These are phyloP conservation scores for Aplosporella prunicola DNA, from an alignment of 2,329 filamentous ascomycete species.

Conservation along the genomic window DNA sequence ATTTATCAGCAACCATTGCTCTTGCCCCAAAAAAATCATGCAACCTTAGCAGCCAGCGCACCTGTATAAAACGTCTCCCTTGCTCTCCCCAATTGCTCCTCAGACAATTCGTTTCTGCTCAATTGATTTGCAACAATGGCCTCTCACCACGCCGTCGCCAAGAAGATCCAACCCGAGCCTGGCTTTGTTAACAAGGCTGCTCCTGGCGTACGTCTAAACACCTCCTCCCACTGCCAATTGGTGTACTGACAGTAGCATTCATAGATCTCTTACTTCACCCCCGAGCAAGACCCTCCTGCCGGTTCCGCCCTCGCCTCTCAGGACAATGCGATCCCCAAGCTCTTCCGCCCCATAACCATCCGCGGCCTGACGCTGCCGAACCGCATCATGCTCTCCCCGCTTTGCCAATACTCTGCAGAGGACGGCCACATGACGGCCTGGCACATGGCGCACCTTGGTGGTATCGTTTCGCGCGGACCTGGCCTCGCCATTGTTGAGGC, in stretches of 20 bases:
- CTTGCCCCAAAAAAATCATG: no score
- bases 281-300: conserved; percentile 36
- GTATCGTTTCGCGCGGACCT: conserved; percentile 66
- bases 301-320: conserved; percentile 40
- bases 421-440: conserved; percentile 69
- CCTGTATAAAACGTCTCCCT: no score
- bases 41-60: no score
- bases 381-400: conserved; percentile 53
- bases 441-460: conserved; percentile 74
- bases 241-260: no score
- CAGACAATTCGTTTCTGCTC: no score
- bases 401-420: conserved; percentile 59
- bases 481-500: conserved; percentile 70
- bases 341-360: conserved; percentile 49
- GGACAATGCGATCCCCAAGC: conserved; percentile 46
- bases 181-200: conserved; percentile 34
- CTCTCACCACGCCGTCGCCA: conserved; percentile 21
- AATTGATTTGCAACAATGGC: background rate
- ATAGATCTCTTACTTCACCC: conserved; percentile 41
- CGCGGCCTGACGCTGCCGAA: conserved; percentile 57
- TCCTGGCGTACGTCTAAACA: conserved; percentile 26
- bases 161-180: conserved; percentile 23
- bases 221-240: background rate
- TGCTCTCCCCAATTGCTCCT: no score
- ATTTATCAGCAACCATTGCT: no score